Evolutionary conservation across 192 early-diverging fungal species (phyloP).

Genomic region (Geranomyces michiganensis): DNA sequence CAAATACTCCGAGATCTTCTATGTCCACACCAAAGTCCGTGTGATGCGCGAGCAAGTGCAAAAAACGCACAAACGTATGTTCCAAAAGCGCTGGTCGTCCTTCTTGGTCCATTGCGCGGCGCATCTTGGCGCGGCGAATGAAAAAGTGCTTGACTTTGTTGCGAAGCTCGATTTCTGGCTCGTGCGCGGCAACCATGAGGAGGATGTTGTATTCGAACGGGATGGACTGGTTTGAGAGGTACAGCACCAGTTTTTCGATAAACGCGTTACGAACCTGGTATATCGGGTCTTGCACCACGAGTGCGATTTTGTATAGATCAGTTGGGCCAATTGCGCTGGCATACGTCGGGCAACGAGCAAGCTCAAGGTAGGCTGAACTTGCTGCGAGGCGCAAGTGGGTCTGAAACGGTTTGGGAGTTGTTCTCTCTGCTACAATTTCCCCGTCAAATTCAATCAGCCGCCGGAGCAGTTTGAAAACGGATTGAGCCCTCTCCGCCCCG

Average conservation of each 20-base stretch:
- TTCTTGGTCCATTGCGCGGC: slow-evolving; percentile 3
- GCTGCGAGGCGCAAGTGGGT: slow-evolving; percentile 73
- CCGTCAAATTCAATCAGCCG: slow-evolving; percentile 67
- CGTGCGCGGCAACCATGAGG: slow-evolving; percentile 82
- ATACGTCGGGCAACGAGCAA: slow-evolving; percentile 55
- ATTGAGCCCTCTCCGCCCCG: slow-evolving; percentile 39
- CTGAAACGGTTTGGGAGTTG: slow-evolving; percentile 51
- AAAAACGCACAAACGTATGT: slow-evolving; percentile 59
- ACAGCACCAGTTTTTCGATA: slow-evolving; percentile 70
- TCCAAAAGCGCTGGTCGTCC: slow-evolving; percentile 51
- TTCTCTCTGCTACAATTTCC: slow-evolving; percentile 57
- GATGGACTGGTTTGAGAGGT: slow-evolving; percentile 61
- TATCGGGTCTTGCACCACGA: slow-evolving; percentile 74
- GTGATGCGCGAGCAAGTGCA: slow-evolving; percentile 82
- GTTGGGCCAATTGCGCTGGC: slow-evolving; percentile 54
- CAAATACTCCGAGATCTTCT: slow-evolving; percentile 56
- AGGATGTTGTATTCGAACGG: slow-evolving; percentile 71
- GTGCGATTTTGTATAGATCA: slow-evolving; percentile 63
- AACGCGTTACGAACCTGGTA: slow-evolving; percentile 79
- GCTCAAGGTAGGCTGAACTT: slow-evolving; percentile 62
- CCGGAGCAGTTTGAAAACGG: slow-evolving; percentile 66
- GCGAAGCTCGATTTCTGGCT: slow-evolving; percentile 74
- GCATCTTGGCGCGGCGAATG: slow-evolving; percentile 40
- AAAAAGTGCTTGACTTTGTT: slow-evolving; percentile 60
- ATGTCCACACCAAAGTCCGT: slow-evolving; percentile 70